A percentile compares a stretch with the other conserved stretches of the same genome.
Conservation (phyloP, 805 yeast genomes). For the Zygoascus bituminiphila region DNA sequence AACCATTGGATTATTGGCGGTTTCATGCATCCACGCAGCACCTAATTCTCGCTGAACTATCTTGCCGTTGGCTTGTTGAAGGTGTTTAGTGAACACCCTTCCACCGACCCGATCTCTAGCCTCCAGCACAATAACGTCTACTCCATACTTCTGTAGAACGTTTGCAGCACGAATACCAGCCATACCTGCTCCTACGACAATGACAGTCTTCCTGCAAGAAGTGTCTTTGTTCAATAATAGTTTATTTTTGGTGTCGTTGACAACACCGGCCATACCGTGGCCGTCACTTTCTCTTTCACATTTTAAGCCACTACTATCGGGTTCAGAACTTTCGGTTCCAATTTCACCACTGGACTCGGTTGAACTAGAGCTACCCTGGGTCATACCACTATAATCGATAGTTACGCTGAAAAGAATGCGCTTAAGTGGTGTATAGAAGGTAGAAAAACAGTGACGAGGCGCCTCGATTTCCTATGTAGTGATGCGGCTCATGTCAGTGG, state of each 20-base stretch:
- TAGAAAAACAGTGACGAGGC: no score
- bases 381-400: background rate
- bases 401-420: background rate
- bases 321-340: background rate
- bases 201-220: conserved; percentile 11
- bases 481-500: no score
- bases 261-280: no score
- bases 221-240: background rate
- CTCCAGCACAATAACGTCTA: conserved; percentile 52
- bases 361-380: background rate
- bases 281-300: background rate
- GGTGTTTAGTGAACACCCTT: conserved; percentile 41
- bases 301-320: background rate
- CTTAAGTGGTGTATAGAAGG: no score
- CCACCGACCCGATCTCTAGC: conserved; percentile 68
- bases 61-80: conserved; percentile 18
- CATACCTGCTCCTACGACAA: conserved; percentile 72
- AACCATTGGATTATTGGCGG: conserved; percentile 54
- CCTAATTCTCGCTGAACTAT: conserved; percentile 49
- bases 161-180: conserved; percentile 69
- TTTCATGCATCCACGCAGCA: conserved; percentile 84
- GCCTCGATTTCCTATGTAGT: no score
- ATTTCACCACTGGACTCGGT: background rate
- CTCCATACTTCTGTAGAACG: conserved; percentile 37
- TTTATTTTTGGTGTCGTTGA: background rate